Percentiles rank a stretch among this genome's conserved stretches.
Conservation (phyloP, 805 yeast species). For the Jamesozyma gamospora region DNA sequence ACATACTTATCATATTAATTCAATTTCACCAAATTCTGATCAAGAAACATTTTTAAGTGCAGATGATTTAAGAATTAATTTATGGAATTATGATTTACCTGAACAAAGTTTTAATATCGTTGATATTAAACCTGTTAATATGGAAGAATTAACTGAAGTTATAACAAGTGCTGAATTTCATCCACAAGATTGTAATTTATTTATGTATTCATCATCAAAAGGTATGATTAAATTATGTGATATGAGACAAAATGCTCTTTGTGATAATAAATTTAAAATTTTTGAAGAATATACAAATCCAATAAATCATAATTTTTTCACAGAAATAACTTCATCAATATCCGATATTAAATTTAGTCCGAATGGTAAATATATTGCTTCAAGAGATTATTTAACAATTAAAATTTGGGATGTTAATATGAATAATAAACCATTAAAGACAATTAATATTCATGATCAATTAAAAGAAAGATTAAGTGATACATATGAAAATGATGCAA, state of each 20-base stretch:
- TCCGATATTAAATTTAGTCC: slow-evolving; percentile 87
- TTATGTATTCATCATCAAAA: slow-evolving; percentile 90
- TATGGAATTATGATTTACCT: slow-evolving; percentile 91
- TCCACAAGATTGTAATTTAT: slow-evolving; percentile 82
- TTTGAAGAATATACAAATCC: slow-evolving; percentile 94
- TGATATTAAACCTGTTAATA: slow-evolving; percentile 93
- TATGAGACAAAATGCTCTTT: slow-evolving; percentile 90
- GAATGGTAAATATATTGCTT: slow-evolving; percentile 91
- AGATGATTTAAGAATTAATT: slow-evolving; percentile 88
- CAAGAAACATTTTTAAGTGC: slow-evolving; percentile 89
- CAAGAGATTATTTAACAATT: slow-evolving; percentile 94
- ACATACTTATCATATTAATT: slow-evolving; percentile 95
- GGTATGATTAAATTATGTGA: slow-evolving; percentile 93
- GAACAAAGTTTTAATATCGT: slow-evolving; percentile 95
- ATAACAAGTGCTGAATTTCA: slow-evolving; percentile 96
- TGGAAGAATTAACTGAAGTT: slow-evolving; percentile 98
- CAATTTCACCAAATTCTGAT: slow-evolving; percentile 88
- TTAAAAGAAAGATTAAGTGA: slow-evolving; percentile 89
- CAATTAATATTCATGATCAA: slow-evolving; percentile 92
- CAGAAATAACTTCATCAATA: slow-evolving; percentile 91
- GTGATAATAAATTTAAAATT: slow-evolving; percentile 79
- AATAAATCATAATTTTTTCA: slow-evolving; percentile 84
- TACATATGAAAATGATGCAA: slow-evolving; percentile 96
- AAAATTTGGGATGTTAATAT: slow-evolving; percentile 97
- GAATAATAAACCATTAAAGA: slow-evolving; percentile 91